These are phyloP conservation scores for Colletotrichum karsti DNA, from an alignment of 2,329 filamentous ascomycete species.

Conservation along the genomic window DNA sequence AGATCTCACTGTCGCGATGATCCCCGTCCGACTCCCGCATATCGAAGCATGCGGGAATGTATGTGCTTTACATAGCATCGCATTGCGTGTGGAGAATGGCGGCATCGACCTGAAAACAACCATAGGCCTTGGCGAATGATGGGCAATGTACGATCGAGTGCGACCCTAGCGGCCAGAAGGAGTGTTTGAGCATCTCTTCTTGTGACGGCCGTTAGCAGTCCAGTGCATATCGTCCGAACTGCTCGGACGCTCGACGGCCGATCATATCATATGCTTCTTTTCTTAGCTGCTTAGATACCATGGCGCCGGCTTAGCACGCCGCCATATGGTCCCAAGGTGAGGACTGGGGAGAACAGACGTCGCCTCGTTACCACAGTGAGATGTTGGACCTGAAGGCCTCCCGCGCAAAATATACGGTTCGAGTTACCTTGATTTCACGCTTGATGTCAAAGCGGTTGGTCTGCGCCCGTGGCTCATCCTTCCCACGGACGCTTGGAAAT, in stretches of 20 bases:
- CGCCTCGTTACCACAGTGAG: conserved; percentile 2
- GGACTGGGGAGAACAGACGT: conserved; percentile 9
- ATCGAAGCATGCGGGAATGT: background rate
- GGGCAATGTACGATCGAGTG: conserved; percentile 3
- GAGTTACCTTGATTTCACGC: background rate
- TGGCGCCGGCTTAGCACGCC: conserved; percentile 8
- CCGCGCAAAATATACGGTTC: background rate
- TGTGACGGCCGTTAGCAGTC: background rate
- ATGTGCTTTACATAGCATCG: conserved; percentile 14
- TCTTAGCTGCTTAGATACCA: background rate
- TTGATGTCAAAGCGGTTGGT: conserved; percentile 11
- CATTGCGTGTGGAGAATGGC: background rate
- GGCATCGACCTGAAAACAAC: conserved; percentile 27
- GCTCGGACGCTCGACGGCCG: conserved; percentile 9
- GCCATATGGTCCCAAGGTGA: background rate
- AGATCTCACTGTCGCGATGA: conserved; percentile 8
- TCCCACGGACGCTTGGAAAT: conserved; percentile 15
- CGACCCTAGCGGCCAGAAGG: conserved; percentile 4
- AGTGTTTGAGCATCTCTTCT: conserved; percentile 10
- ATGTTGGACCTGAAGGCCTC: background rate
- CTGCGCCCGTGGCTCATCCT: background rate
- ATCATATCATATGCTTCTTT: conserved; percentile 25
- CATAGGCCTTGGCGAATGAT: conserved; percentile 17
- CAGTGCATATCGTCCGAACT: background rate
- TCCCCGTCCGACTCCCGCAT: background rate